Evolutionary conservation across 1,139 yeast species (phyloP), one percentile per base, ranked within the genome.

Genomic region (Zygoascus meyerae): DNA sequence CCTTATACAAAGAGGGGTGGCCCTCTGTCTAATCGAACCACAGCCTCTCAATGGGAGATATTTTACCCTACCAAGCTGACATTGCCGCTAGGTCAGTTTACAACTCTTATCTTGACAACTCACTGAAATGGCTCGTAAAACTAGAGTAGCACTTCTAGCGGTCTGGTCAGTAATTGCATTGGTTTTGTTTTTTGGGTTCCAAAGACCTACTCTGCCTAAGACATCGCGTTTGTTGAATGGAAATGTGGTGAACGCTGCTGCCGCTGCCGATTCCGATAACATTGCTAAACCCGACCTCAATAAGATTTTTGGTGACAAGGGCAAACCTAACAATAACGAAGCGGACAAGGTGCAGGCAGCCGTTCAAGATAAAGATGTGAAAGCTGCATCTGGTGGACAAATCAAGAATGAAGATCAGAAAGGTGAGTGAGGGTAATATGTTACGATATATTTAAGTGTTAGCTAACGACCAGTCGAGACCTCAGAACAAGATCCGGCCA

Each of bases 401-500:
- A n/a, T 28, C 4, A 15, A 26, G 17, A 14, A 28, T 14, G 17
- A 14, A 5, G n/a, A 10, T 9, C n/a, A n/a, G 7, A 21, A 21
- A 7, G 26, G 26, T 12, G 5, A 12, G 37, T 7, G 5, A 29
- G 9, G 10, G 7, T 4, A 9, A 11, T n/a, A 11, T 11, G 11
- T 31, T 32, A 18, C 14, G 21, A 10, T 3, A 10, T 3, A 8
- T n/a, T 3, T 37, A 9, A 8, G 6, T n/a, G 32, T 12, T 14
- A 9, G 7, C 28, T 30, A 21, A 18, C 40, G 32, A 37, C 37
- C 12, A 11, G 35, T 42, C 31, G 48, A 55, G 21, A 66, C 62
- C 38, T 47, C 63, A 39, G 60, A 64, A 3, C 63, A 56, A 12
- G 64, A 60, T 16, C 56, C 57, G 8, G 68, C 62, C 8, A 59